These are phyloP conservation scores for Elaeagnus macrophylla DNA, from an alignment of 306 rosid genomes.

Conservation along the genomic window DNA sequence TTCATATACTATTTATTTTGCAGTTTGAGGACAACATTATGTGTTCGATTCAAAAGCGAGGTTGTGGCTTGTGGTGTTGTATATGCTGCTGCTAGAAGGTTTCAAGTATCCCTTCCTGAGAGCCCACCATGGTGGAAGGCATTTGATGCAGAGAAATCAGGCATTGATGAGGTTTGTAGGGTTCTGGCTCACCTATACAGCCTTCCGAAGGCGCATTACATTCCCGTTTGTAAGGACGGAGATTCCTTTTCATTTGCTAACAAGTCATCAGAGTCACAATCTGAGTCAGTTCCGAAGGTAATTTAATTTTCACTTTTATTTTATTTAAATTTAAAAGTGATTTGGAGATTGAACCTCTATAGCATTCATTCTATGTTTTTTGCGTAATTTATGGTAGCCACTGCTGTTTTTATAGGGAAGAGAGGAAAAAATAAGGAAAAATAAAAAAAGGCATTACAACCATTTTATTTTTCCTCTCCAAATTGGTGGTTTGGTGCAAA, in stretches of 20 bases:
- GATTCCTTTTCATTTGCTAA: slow-evolving; percentile 71
- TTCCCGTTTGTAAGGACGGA: slow-evolving; percentile 80
- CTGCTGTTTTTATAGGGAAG: background rate
- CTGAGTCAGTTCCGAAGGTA: slow-evolving; percentile 61
- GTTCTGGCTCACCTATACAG: slow-evolving; percentile 85
- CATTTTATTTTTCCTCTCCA: slow-evolving; percentile 7
- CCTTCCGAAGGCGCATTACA: slow-evolving; percentile 79
- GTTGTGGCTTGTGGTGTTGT: slow-evolving; percentile 99
- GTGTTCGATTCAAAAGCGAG: slow-evolving; percentile 93
- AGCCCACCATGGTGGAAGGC: slow-evolving; percentile 99
- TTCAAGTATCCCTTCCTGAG: slow-evolving; percentile 94
- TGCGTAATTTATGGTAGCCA: background rate
- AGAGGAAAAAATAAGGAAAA: background rate
- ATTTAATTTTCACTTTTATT: background rate
- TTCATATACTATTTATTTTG: slow-evolving; percentile 2
- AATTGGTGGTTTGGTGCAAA: background rate
- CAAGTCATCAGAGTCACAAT: slow-evolving; percentile 58
- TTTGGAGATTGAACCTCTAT: too few relatives aligned
- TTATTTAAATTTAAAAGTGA: too few relatives aligned
- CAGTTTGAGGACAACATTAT: slow-evolving; percentile 89
- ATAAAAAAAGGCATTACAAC: slow-evolving; percentile 7
- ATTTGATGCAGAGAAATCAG: slow-evolving; percentile 86
- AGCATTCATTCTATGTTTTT: background rate
- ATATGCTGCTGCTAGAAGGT: slow-evolving; percentile 90
- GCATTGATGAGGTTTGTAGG: slow-evolving; percentile 83